phyloP scores from a whole-genome alignment of 2,329 filamentous ascomycete species.

The Pyrenochaeta sp. region DNA sequence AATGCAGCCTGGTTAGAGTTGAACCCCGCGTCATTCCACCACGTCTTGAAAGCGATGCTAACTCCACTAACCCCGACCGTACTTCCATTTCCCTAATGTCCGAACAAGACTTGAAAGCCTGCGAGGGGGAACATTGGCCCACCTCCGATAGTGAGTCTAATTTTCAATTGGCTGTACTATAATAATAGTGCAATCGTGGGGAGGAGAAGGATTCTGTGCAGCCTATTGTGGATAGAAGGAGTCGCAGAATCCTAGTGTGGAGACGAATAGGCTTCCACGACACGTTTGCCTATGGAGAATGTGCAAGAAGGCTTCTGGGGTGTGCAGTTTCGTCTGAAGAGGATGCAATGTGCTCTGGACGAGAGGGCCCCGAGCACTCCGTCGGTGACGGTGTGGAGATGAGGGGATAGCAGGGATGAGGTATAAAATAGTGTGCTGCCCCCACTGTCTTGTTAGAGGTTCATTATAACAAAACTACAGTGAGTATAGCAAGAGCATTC shows the following conservation, averaged over 20 bases:
- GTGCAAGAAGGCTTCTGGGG: background rate
- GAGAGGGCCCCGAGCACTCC: background rate
- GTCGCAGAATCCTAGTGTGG: too few species aligned
- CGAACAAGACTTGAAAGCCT: background rate
- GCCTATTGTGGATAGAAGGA: too few species aligned
- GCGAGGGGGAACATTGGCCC: background rate
- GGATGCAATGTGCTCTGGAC: too few species aligned
- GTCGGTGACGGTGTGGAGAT: background rate
- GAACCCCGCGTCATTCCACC: background rate
- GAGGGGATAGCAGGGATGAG: background rate
- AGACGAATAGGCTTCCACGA: too few species aligned
- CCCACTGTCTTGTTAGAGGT: too few species aligned
- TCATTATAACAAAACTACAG: background rate
- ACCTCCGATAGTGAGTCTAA: too few species aligned
- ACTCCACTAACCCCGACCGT: slow-evolving; percentile 1
- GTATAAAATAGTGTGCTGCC: too few species aligned
- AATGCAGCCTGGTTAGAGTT: too few species aligned
- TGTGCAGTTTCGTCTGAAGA: background rate
- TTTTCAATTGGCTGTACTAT: too few species aligned
- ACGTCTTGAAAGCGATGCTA: background rate
- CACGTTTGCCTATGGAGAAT: background rate
- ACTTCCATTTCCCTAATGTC: background rate
- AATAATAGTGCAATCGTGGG: too few species aligned
- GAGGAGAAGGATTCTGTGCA: too few species aligned
- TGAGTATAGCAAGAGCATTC: background rate